A percentile compares a stretch with the other conserved stretches of the same genome.
These are phyloP conservation scores for Cardamine resedifolia DNA, from an alignment of 345 rosid species.

Conservation along the genomic window DNA sequence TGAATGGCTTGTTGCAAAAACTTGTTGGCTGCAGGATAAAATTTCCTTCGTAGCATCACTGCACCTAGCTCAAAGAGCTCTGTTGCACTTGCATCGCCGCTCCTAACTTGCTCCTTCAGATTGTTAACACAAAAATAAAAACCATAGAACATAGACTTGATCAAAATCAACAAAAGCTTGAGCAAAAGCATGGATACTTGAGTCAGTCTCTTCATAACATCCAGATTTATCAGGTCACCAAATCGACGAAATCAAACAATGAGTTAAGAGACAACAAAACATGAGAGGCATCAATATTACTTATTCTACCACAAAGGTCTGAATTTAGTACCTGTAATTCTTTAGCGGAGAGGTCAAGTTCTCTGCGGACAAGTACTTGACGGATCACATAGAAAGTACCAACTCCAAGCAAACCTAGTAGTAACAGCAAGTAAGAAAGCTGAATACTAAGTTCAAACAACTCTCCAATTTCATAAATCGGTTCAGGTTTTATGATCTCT, in stretches of 20 bases:
- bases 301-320: background rate
- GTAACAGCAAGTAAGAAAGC: conserved; percentile 76
- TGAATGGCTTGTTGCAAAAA: conserved; percentile 83
- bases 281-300: background rate
- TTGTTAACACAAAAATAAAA: background rate
- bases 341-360: conserved; percentile 97
- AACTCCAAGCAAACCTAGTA: conserved; percentile 78
- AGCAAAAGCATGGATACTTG: background rate
- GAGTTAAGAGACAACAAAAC: background rate
- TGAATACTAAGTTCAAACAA: conserved; percentile 90
- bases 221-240: background rate
- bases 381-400: conserved; percentile 90
- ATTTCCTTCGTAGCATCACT: conserved; percentile 86
- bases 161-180: background rate
- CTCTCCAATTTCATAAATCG: conserved; percentile 72
- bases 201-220: conserved; percentile 3
- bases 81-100: conserved; percentile 98
- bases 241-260: background rate
- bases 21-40: conserved; percentile 88
- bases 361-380: conserved; percentile 94
- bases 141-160: background rate
- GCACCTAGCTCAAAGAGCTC: conserved; percentile 95
- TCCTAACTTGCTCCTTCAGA: conserved; percentile 92
- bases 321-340: conserved; percentile 67
- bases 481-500: conserved; percentile 44